Base-by-base conservation (phyloP, 2,329 filamentous ascomycete species). In the Metarhizium sp. region DNA sequence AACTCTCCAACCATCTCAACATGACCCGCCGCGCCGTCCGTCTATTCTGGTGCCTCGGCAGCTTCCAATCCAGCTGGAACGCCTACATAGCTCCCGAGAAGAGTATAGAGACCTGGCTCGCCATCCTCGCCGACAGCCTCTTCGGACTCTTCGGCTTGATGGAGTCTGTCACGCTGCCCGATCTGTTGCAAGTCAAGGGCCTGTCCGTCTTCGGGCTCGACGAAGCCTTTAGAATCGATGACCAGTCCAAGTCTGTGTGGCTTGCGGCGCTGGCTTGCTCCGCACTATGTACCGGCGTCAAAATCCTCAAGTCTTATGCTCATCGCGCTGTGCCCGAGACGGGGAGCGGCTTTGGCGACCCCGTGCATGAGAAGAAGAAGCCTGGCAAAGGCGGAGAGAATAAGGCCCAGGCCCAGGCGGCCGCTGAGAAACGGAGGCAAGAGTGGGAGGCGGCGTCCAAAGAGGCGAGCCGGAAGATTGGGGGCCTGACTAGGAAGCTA, bases 201-300 rank as follows among this genome's bases (percentile, higher is more conserved):
- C 59, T 82, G 59, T 71, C 78, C 50, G 67, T 81, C 13, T 84
- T 85, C 71, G 78, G 76, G 0, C 62, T 77, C 1, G 76, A 74
- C 42, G 64, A 73, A 67, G 76, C 77, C 16, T 61, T 62, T n/a
- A 61, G 59, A 30, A 62, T 87, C 4, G 74, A 81, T 49, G 58
- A 78, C 25, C 84, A 90, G 69, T 81, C 80, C 0, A 82, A 87
- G 69, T 78, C 82, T 53, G 84, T 87, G 68, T 91, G 87, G 87
- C 79, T 89, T 59, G 80, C 84, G 43, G 78, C 78, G 0, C 71
- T 90, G 25, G 70, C 70, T 11, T 77, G 79, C 56, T 80, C 78
- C 1, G 69, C 81, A 0, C 46, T 78, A 2, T 63, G 73, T 29
- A 70, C 73, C 2, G 34, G 74, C 36, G 60, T 80, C 57, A 68